A percentile compares a stretch with the other conserved stretches of the same genome.
Evolutionary conservation across 345 rosid species (phyloP).

Genomic region (Citrus medica): DNA sequence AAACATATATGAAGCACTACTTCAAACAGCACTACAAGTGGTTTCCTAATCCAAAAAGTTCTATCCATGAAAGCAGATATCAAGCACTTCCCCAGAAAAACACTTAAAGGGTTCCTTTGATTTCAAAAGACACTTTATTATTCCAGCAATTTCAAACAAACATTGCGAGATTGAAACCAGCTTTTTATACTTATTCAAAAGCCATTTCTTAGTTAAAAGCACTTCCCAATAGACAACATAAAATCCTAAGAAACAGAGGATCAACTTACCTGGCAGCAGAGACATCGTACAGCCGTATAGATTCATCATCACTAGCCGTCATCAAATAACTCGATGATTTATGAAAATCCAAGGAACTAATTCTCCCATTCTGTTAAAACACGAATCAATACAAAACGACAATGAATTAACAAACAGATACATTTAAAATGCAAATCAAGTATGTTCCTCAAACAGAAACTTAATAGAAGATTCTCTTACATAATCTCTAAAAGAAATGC

Average conservation of each 20-base stretch:
- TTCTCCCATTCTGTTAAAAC: no score
- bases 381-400: neutral
- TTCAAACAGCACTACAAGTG: neutral
- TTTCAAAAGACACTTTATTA: neutral
- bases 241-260: neutral
- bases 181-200: neutral
- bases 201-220: neutral
- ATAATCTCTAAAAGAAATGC: no score
- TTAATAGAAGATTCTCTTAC: no score
- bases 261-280: neutral
- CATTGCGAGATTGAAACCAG: no score
- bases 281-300: slow-evolving; percentile 52
- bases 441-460: neutral
- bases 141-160: no score
- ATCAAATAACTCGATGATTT: slow-evolving; percentile 61
- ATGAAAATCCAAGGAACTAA: no score
- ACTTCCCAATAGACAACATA: neutral
- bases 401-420: neutral
- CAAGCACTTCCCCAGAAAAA: neutral
- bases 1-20: no score
- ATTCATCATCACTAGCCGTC: slow-evolving; percentile 95
- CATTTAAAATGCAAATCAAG: neutral
- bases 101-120: neutral
- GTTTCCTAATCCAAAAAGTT: neutral
- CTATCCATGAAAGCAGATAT: neutral